phyloP scores from a whole-genome alignment of 1,284 basidiomycete species.

The Termitomyces sp. region DNA sequence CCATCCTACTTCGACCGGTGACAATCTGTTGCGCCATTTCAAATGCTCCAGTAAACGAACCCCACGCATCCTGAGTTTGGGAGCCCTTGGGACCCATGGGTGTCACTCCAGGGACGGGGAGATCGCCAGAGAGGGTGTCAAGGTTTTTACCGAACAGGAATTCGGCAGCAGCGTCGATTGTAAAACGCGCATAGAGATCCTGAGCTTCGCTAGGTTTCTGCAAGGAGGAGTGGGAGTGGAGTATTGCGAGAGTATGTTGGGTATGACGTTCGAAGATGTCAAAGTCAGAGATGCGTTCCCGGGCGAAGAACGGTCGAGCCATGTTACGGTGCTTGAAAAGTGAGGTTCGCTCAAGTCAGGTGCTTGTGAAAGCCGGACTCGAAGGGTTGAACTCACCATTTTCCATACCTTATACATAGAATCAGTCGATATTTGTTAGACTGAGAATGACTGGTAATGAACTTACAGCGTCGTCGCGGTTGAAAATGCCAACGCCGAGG shows the following conservation, averaged over 20 bases:
- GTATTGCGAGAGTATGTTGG: constrained; percentile 41
- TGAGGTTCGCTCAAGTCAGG: constrained; percentile 2
- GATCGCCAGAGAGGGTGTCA: constrained; percentile 50
- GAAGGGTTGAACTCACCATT: constrained; percentile 30
- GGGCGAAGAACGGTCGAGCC: constrained; percentile 69
- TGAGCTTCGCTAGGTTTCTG: constrained; percentile 52
- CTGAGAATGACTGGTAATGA: neutral
- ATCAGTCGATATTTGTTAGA: constrained; percentile 10
- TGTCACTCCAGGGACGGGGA: constrained; percentile 45
- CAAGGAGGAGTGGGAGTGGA: constrained; percentile 34
- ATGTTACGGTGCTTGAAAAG: constrained; percentile 53
- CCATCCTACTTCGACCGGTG: constrained; percentile 47
- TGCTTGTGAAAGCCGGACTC: neutral
- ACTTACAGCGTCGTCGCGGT: constrained; percentile 61
- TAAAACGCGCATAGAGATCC: constrained; percentile 65
- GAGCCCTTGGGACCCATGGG: constrained; percentile 54
- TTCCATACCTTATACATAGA: constrained; percentile 40
- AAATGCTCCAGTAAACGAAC: constrained; percentile 59
- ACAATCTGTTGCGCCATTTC: constrained; percentile 56
- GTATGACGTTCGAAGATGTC: constrained; percentile 59
- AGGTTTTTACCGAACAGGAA: constrained; percentile 63
- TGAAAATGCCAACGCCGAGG: constrained; percentile 69
- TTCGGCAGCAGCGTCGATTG: constrained; percentile 65
- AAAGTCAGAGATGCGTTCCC: constrained; percentile 66
- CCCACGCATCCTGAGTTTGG: constrained; percentile 53